Evolutionary conservation across 352 stramenopile species (phyloP).

Genomic region (Globisporangium nagaii): DNA sequence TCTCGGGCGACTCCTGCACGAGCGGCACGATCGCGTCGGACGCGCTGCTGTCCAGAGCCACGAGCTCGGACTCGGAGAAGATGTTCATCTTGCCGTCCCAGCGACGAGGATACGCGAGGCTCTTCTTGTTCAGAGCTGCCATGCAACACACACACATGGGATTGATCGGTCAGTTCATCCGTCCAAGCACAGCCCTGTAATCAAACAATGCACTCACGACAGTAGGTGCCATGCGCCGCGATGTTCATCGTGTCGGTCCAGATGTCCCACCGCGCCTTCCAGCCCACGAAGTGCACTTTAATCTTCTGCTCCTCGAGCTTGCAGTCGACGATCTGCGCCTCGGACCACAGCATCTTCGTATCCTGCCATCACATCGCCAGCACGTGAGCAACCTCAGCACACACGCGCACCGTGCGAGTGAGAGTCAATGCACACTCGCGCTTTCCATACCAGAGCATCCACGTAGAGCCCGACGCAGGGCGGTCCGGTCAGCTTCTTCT

Average conservation of each 20-base stretch:
- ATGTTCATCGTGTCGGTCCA: constrained; percentile 74
- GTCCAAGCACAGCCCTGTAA: no score
- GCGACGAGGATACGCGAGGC: constrained; percentile 1
- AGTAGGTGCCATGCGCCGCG: constrained; percentile 42
- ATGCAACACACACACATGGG: neutral
- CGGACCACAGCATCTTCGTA: constrained; percentile 64
- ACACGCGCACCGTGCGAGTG: no score
- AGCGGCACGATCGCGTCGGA: neutral
- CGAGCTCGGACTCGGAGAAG: constrained; percentile 5
- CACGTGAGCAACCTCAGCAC: neutral
- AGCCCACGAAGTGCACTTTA: constrained; percentile 71
- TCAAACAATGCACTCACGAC: constrained; percentile 41
- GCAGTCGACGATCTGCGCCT: constrained; percentile 65
- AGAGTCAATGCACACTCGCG: no score
- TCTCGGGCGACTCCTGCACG: neutral
- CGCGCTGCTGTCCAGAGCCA: neutral
- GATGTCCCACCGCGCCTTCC: constrained; percentile 54
- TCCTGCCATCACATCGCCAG: constrained; percentile 21
- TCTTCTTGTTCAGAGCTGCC: constrained; percentile 17
- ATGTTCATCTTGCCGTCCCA: constrained; percentile 14
- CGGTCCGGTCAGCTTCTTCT: constrained; percentile 11
- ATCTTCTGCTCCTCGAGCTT: constrained; percentile 54
- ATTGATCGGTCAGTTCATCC: no score
- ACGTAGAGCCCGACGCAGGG: constrained; percentile 60
- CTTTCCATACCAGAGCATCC: constrained; percentile 45